phyloP scores from a whole-genome alignment of 1,284 basidiomycete genomes.

The Fomitopsis betulina region DNA sequence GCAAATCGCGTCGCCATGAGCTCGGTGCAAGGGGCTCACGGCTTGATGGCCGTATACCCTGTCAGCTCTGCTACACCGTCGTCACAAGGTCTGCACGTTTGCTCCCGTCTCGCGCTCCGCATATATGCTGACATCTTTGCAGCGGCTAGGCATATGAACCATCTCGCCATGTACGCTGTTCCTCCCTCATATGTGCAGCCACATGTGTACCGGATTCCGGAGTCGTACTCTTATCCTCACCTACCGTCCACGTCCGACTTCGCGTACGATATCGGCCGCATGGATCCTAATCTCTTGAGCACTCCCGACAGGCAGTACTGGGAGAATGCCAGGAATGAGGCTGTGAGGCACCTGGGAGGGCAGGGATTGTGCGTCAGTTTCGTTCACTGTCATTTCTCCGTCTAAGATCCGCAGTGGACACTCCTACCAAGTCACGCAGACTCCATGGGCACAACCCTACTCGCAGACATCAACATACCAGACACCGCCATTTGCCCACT shows the following conservation, averaged over 20 bases:
- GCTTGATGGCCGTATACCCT: slow-evolving; percentile 59
- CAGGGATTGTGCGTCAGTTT: slow-evolving; percentile 31
- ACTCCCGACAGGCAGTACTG: slow-evolving; percentile 47
- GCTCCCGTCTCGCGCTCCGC: not conserved
- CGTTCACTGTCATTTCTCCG: not conserved
- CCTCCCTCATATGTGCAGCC: slow-evolving; percentile 61
- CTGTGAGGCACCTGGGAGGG: slow-evolving; percentile 44
- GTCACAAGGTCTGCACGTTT: slow-evolving; percentile 48
- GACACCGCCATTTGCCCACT: slow-evolving; percentile 52
- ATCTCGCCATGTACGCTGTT: slow-evolving; percentile 48
- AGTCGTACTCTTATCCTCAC: slow-evolving; percentile 20
- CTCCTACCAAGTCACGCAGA: slow-evolving; percentile 16
- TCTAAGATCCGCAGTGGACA: slow-evolving; percentile 13
- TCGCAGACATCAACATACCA: slow-evolving; percentile 41
- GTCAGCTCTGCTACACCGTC: slow-evolving; percentile 67
- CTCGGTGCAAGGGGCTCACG: slow-evolving; percentile 58
- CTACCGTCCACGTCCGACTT: slow-evolving; percentile 55
- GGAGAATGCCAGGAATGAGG: slow-evolving; percentile 47
- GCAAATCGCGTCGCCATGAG: slow-evolving; percentile 20
- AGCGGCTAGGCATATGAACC: slow-evolving; percentile 64
- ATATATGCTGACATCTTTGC: slow-evolving; percentile 11
- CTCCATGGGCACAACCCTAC: slow-evolving; percentile 30
- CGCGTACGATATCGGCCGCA: slow-evolving; percentile 41
- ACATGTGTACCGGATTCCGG: slow-evolving; percentile 40
- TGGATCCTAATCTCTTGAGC: slow-evolving; percentile 36